Evolutionary conservation across 2,329 filamentous ascomycete species (phyloP).

Genomic region (Cercospora citrullina): DNA sequence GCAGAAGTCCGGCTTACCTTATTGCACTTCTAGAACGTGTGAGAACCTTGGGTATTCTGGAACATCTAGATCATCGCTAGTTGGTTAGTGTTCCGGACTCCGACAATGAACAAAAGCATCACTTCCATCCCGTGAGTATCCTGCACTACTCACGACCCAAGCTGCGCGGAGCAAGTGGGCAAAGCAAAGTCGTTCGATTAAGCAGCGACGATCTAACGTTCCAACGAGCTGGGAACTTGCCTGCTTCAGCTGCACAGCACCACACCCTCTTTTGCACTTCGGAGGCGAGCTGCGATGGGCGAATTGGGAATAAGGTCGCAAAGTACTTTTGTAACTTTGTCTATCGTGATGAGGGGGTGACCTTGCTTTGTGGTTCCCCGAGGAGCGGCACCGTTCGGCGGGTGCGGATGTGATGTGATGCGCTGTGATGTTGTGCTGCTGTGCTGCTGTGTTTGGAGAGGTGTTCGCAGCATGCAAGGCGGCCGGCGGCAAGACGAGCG

Average conservation of each 20-base stretch:
- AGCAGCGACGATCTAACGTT: constrained; percentile 8
- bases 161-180: background rate
- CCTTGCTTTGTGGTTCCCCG: background rate
- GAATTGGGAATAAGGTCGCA: background rate
- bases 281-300: background rate
- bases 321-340: background rate
- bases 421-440: background rate
- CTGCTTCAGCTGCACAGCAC: background rate
- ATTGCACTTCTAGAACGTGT: background rate
- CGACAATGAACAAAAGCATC: background rate
- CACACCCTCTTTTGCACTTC: background rate
- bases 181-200: background rate
- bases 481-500: background rate
- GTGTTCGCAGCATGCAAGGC: background rate
- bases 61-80: background rate
- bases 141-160: too few species aligned
- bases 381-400: background rate
- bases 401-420: background rate
- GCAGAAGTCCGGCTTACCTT: background rate
- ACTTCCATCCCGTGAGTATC: too few species aligned
- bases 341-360: background rate
- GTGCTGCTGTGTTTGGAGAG: background rate
- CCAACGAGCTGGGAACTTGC: background rate
- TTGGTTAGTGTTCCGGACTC: background rate
- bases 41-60: background rate